Base-by-base conservation (phyloP, 805 yeast genomes). In the Saccharomycopsis capsularis region DNA sequence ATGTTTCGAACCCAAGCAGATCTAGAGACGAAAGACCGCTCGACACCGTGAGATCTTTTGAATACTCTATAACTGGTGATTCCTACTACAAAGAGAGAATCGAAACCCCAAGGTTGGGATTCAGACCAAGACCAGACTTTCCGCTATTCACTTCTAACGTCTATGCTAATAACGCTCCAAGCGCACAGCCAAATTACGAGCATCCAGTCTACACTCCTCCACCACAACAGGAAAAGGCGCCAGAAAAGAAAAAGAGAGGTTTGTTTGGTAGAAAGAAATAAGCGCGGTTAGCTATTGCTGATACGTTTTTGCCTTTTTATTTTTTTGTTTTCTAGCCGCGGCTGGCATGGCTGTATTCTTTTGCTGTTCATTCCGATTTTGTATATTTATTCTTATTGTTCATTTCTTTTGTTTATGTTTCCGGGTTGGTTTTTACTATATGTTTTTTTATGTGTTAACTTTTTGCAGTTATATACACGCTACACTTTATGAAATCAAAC, bases 11-110 rank as follows among this genome's bases (percentile, higher is more conserved):
- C 63, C 99, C 99, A 25, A 82, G 96, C 4, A 77, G 99, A 60
- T 68, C 85, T 19, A 78, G 99, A 66, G 91, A 90, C 64, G 99
- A 93, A 68, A 79, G 99, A 60, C 99, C 99, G 3, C 70, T 93
- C 59, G 99, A 95, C 65, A 93, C 99, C 2, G 90, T 93, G 60
- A 75, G 98, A 58, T 75, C 86, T 3, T 93, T 93, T 66, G 98
- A 93, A 70, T 93, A 83, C 62, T 82, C 97, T 35, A 89, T 93
- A 55, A 87, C 96, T 4, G 96, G 96, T 46, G 99, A 93, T 65
- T 68, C 74, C 50, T 66, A 77, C 11, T 83, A 85, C 70, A 79
- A 82, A 47, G 93, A 87, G 50, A 88, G 85, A 59, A 71, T 88
- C 59, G 97, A 90, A 66, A 74, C 90, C 3, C 77, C 78, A 5